Evolutionary conservation across 1,284 basidiomycete species (phyloP), one percentile per base, ranked within the genome.

Genomic region (Ustilago nuda): DNA sequence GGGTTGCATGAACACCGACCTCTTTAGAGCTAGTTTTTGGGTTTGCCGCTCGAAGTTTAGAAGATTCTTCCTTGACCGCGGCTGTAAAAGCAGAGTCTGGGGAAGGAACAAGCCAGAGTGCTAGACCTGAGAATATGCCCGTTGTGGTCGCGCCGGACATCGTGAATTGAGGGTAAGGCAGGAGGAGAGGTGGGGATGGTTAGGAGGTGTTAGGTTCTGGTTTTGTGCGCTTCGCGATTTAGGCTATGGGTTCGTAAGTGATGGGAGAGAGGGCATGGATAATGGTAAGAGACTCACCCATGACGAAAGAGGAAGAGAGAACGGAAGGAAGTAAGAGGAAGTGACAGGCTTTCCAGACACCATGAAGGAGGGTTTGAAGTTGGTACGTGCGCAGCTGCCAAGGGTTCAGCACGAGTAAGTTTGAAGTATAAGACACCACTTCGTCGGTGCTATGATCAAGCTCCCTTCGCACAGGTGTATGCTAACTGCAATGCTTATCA

Each of bases 1-100:
- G 36, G 4, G 74, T 76, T 12, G 74, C 74, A 41, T 76, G 74
- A 0, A 61, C 17, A 1, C 41, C 52, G 35, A 76, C 68, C 53
- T 63, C 64, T 6, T 41, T 53, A 2, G 66, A 53, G 23, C 61
- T 56, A 0, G 12, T 41, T 0, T 43, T 59, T 3, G 12, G 19
- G 32, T 71, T 66, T 5, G 8, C 43, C 8, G 6, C 2, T 1
- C 61, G 36, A 6, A 75, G 32, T 27, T 15, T 19, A 2, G 12
- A 45, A 9, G 53, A 53, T 33, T 66, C 62, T 7, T 32, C 23
- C 30, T 15, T 4, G 3, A 67, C 36, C 15, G 30, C 57, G 1
- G 27, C n/a, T 2, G 1, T 5, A 8, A 60, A 48, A 2, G 39
- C 30, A 4, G 33, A 54, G 11, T 27, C n/a, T 1, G 8, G 0